Conservation (phyloP, 2,329 filamentous ascomycete genomes). For the Alternaria hordeiaustralica region DNA sequence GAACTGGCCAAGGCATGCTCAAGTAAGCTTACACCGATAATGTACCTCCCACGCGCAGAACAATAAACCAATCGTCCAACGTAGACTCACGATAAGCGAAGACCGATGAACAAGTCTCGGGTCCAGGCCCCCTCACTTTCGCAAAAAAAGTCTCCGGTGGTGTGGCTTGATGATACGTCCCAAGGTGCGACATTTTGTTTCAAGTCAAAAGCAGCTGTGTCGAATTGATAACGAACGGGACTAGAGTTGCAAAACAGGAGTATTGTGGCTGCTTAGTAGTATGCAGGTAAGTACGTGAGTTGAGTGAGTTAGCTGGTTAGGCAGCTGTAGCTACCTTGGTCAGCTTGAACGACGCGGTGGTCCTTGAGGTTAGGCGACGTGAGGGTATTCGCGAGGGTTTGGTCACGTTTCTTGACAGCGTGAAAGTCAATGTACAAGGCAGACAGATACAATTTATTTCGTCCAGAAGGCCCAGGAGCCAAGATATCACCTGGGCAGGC, state of each 20-base stretch:
- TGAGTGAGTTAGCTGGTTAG: background rate
- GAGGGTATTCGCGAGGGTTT: background rate
- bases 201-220: background rate
- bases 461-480: background rate
- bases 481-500: background rate
- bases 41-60: background rate
- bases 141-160: background rate
- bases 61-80: background rate
- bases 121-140: background rate
- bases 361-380: background rate
- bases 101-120: background rate
- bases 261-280: slow-evolving; percentile 5
- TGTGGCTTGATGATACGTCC: background rate
- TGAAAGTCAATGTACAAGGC: background rate
- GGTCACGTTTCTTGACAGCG: background rate
- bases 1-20: background rate
- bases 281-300: background rate
- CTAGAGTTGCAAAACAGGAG: background rate
- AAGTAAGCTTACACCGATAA: background rate
- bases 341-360: background rate
- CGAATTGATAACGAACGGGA: background rate
- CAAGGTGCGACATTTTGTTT: background rate
- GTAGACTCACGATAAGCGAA: background rate
- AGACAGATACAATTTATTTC: background rate
- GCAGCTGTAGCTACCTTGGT: background rate